These are phyloP conservation scores for Fragilariopsis cylindrus DNA, from an alignment of 108 stramenopile genomes.

Conservation along the genomic window DNA sequence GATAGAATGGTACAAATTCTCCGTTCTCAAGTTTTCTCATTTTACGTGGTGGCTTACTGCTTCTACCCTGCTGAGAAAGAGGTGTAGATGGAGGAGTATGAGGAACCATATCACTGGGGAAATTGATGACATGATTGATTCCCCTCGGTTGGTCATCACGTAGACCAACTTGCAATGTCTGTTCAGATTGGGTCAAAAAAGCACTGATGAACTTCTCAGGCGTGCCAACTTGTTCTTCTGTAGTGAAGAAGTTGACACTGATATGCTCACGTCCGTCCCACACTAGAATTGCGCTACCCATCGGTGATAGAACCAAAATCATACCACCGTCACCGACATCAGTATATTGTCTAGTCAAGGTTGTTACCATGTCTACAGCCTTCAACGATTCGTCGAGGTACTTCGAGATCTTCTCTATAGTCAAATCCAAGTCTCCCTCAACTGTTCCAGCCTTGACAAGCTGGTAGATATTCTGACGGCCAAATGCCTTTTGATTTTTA, in stretches of 20 bases:
- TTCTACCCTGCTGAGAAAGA: no score
- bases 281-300: slow-evolving; percentile 32
- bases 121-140: slow-evolving; percentile 53
- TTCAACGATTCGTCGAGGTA: slow-evolving; percentile 10
- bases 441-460: slow-evolving; percentile 24
- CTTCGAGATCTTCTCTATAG: slow-evolving; percentile 10
- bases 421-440: slow-evolving; percentile 6
- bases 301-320: slow-evolving; percentile 15
- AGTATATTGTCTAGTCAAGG: slow-evolving; percentile 2
- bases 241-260: slow-evolving; percentile 44
- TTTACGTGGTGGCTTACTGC: background rate
- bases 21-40: slow-evolving; percentile 10
- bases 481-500: slow-evolving; percentile 61
- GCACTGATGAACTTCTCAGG: slow-evolving; percentile 19
- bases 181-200: slow-evolving; percentile 20
- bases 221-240: slow-evolving; percentile 29
- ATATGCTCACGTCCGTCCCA: slow-evolving; percentile 50
- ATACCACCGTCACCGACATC: slow-evolving; percentile 28
- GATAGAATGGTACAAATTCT: background rate
- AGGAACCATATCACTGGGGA: slow-evolving; percentile 30
- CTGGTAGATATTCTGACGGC: slow-evolving; percentile 66
- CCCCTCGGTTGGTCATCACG: slow-evolving; percentile 70
- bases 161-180: slow-evolving; percentile 23
- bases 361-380: slow-evolving; percentile 12
- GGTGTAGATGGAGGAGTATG: rapidly evolving